Evolutionary conservation across 1,284 basidiomycete genomes (phyloP), one percentile per base, ranked within the genome.

Genomic region (Hymenochaete sp.): DNA sequence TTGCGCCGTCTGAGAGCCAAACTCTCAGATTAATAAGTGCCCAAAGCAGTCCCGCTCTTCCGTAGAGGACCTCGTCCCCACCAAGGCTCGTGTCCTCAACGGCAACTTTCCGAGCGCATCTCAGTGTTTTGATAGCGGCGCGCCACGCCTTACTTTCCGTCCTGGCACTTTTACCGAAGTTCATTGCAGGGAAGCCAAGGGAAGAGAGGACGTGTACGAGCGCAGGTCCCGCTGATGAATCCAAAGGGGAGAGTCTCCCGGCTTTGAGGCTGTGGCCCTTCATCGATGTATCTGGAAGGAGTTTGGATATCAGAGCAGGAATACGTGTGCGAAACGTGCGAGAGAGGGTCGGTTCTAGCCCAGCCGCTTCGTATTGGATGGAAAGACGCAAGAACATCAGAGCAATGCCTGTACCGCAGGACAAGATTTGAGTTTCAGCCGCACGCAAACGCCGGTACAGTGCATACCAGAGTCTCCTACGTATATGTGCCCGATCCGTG

Each of bases 21-120:
- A 9, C 16, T 4, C 19, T 37, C 14, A 49, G 16, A 27, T 49
- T 49, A 3, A 49, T 16, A 35, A 49, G 45, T 7, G 13, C 38
- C 48, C 48, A 49, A 32, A 49, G 43, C 19, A 49, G 24, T 14
- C 48, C 48, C 21, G 48, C 44, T 7, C 44, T 36, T 14, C 48
- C 48, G 21, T 49, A 49, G 13, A 49, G 48, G 11, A 49, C 43
- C 38, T 49, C 48, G 24, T 49, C 48, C 3, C 48, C 48, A 13
- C 47, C 43, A 13, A 42, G 27, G 11, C 16, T 19, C 11, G 36
- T 26, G n/a, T 45, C 48, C 14, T 40, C 32, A 26, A 29, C 9
- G 10, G 48, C 48, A 6, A 21, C 27, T 10, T 25, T 4, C 22
- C 41, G 21, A 13, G 44, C 42, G 19, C 24, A 36, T n/a, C 24